Conservation (phyloP, 2,329 filamentous ascomycete genomes). For the Fusarium pseudoanthophilum region DNA sequence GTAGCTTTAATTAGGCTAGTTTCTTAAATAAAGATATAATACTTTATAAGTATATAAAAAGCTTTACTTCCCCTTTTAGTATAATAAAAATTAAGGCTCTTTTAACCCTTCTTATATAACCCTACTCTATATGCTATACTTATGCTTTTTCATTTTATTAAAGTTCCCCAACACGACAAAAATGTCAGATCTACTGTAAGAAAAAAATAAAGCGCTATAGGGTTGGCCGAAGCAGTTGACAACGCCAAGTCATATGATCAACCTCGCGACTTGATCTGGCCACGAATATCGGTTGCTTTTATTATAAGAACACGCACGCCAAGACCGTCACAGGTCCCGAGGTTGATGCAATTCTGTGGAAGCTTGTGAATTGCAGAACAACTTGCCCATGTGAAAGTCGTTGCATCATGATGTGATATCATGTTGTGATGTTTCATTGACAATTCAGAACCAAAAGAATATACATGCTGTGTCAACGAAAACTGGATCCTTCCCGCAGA, state of each 20-base stretch:
- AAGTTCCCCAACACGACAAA: background rate
- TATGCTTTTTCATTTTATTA: slow-evolving; percentile 18
- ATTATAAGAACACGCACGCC: background rate
- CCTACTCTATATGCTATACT: no score
- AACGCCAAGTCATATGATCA: background rate
- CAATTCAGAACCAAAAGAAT: no score
- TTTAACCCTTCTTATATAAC: no score
- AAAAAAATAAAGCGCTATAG: background rate
- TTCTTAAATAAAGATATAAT: no score
- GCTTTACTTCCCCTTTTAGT: no score
- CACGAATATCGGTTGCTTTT: background rate
- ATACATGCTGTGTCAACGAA: no score
- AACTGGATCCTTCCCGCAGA: no score
- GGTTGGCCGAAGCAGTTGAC: background rate
- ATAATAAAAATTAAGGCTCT: no score
- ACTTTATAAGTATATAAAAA: no score
- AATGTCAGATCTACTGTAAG: background rate
- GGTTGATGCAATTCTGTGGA: background rate
- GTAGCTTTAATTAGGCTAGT: no score
- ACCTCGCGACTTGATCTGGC: background rate
- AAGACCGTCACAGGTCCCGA: slow-evolving; percentile 7
- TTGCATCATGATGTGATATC: background rate
- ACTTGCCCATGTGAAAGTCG: background rate
- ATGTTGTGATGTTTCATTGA: no score
- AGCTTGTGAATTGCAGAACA: background rate